These are phyloP conservation scores for Mycosphaerella sp. DNA, from an alignment of 2,329 filamentous ascomycete genomes.

Conservation along the genomic window DNA sequence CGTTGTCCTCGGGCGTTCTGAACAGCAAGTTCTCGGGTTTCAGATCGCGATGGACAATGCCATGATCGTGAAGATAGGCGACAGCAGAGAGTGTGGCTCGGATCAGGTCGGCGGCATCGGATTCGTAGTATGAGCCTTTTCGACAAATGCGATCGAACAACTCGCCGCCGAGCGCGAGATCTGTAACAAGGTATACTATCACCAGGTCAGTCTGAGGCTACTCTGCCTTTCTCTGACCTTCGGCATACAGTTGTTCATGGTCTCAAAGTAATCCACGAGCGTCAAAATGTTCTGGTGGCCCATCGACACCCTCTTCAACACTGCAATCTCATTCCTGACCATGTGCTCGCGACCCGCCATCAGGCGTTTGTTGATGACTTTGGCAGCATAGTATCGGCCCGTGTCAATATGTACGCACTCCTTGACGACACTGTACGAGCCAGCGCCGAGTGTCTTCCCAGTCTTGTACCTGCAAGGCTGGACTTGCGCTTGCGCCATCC, in stretches of 20 bases:
- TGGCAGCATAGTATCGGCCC: slow-evolving; percentile 94
- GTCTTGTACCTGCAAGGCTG: slow-evolving; percentile 98
- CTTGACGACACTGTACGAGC: slow-evolving; percentile 97
- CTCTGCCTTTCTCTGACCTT: not conserved
- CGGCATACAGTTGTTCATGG: slow-evolving; percentile 81
- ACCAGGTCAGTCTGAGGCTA: slow-evolving; percentile 2
- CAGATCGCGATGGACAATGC: slow-evolving; percentile 94
- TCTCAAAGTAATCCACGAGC: slow-evolving; percentile 98
- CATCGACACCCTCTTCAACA: slow-evolving; percentile 97
- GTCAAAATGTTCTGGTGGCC: slow-evolving; percentile 98
- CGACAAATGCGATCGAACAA: slow-evolving; percentile 98
- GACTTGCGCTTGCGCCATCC: slow-evolving; percentile 50
- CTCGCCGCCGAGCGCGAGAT: slow-evolving; percentile 91
- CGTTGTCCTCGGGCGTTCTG: slow-evolving; percentile 94
- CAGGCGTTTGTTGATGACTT: slow-evolving; percentile 97
- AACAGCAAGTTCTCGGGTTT: slow-evolving; percentile 98
- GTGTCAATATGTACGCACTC: slow-evolving; percentile 99
- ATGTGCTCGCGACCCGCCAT: slow-evolving; percentile 98
- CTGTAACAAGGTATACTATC: slow-evolving; percentile 86
- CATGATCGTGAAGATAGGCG: slow-evolving; percentile 95
- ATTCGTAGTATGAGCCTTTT: slow-evolving; percentile 98
- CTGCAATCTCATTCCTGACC: slow-evolving; percentile 98
- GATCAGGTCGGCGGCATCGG: slow-evolving; percentile 90
- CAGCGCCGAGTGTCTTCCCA: slow-evolving; percentile 91
- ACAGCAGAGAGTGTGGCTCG: slow-evolving; percentile 94